phyloP scores from a whole-genome alignment of 2,329 filamentous ascomycete genomes.

The Colletotrichum paranaense region DNA sequence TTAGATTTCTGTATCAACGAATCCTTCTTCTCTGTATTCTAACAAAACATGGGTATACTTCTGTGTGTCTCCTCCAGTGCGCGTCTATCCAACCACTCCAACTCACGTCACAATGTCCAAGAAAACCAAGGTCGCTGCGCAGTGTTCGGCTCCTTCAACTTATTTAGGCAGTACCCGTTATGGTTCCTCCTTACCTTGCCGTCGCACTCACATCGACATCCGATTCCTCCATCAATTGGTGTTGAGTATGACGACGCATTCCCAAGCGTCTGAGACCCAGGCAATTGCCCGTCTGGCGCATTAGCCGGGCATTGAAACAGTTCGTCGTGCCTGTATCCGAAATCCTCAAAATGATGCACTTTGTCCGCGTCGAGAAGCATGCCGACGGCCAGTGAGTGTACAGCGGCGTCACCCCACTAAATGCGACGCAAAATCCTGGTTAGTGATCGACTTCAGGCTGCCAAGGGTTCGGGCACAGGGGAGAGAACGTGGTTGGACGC shows the following conservation, averaged over 20 bases:
- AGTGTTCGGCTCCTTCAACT: not conserved
- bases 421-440: not conserved
- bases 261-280: slow-evolving; percentile 44
- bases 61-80: slow-evolving; percentile 23
- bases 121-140: not conserved
- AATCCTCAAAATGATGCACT: slow-evolving; percentile 57
- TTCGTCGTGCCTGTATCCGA: slow-evolving; percentile 54
- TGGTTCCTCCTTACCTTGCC: not conserved
- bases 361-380: slow-evolving; percentile 52
- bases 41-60: not conserved
- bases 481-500: not conserved
- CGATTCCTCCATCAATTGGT: slow-evolving; percentile 43
- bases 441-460: slow-evolving; percentile 5
- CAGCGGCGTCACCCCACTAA: slow-evolving; percentile 57
- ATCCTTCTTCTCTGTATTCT: not conserved
- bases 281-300: slow-evolving; percentile 49
- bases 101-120: not conserved
- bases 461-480: slow-evolving; percentile 1
- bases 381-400: slow-evolving; percentile 55
- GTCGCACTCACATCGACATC: not conserved
- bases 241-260: slow-evolving; percentile 40
- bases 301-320: slow-evolving; percentile 49
- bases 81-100: not conserved
- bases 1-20: not conserved
- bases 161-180: not conserved